Base-by-base conservation (phyloP, 2,329 filamentous ascomycete species). In the Leptographium flavum region DNA sequence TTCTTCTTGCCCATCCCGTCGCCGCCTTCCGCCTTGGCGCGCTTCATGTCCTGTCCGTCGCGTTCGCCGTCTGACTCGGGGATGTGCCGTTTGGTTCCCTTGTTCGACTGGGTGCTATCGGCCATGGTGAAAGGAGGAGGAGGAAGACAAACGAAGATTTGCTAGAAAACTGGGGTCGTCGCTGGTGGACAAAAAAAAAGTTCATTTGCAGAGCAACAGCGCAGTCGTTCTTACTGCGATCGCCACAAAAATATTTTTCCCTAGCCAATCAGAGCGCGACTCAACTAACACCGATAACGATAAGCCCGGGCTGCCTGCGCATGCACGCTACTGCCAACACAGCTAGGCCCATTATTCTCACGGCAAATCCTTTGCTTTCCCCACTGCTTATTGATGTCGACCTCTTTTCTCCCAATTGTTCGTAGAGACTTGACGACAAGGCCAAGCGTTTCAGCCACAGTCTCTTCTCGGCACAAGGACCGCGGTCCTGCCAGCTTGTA, bases 31-130 rank as follows among this genome's bases (percentile, higher is more conserved):
- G 45, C 46, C 50, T 57, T 62, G 35, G 54, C 47, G 22, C 60
- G 55, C 54, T 61, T 61, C 41, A 55, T 55, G 28, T 57, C 15
- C 11, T 30, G 25, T 7, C 21, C 27, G 30, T 35, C 37, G 22
- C n/a, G 5, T 41, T 37, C 32, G 22, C 19, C 28, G 41, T 41
- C 36, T 6, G 15, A 4, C 9, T 33, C 45, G 13, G 17, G 5
- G 19, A 4, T 27, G 5, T 17, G 22, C n/a, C 40, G 27, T 36
- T 47, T 47, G 9, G 8, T 23, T 37, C 27, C 27, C 19, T 44
- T 33, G 13, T 22, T 10, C 21, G 23, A n/a, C n/a, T n/a, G 13
- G 4, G 13, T 11, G 2, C 13, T 15, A n/a, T 39, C 28, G 27
- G 45, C 45, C 49, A 51, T 51, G 22, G 19, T 45, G 27, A n/a